phyloP scores from a whole-genome alignment of 108 stramenopile species.

The Skeletonema menzelii region DNA sequence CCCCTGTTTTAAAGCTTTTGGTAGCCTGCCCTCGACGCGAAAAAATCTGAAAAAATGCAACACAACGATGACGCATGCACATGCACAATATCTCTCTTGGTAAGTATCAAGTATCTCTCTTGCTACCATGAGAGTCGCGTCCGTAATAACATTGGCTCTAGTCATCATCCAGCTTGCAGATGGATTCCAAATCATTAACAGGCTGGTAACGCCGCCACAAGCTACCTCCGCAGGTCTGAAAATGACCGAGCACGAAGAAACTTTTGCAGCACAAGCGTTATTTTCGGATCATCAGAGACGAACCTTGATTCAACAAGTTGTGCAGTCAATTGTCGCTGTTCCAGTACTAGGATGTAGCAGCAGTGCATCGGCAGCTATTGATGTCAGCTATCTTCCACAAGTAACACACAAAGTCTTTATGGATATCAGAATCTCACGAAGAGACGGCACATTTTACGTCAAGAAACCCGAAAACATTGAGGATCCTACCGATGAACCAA shows the following conservation, averaged over 20 bases:
- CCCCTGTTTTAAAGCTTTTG: no score
- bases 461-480: constrained; percentile 53
- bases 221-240: neutral
- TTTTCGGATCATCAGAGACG: neutral
- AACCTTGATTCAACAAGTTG: constrained; percentile 3
- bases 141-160: neutral
- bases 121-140: neutral
- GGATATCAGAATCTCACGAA: constrained; percentile 77
- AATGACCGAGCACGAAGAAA: neutral
- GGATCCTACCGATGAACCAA: constrained; percentile 62
- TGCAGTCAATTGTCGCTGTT: neutral
- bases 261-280: neutral
- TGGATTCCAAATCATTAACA: neutral
- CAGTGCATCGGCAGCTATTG: neutral
- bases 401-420: constrained; percentile 77
- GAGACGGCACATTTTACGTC: constrained; percentile 83
- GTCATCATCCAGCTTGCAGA: neutral
- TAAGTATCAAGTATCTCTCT: no score
- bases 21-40: no score
- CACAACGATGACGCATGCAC: no score
- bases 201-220: neutral
- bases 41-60: no score
- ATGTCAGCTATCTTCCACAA: constrained; percentile 16
- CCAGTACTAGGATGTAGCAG: neutral
- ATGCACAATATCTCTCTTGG: no score